Evolutionary conservation across 108 stramenopile genomes (phyloP).

Genomic region (Parmales sp.): DNA sequence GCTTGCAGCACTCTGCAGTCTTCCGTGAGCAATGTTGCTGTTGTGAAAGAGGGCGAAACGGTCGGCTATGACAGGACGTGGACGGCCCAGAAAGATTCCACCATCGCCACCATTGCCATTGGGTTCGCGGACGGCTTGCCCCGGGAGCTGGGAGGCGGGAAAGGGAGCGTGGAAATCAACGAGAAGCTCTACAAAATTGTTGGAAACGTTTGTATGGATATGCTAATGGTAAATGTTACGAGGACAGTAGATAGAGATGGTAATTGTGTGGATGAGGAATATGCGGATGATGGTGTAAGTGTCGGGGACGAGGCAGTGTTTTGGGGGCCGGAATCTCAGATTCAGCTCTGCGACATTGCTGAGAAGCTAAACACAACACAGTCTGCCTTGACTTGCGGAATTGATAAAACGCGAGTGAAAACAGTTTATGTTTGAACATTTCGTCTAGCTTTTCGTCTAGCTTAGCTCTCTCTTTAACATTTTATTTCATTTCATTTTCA

Average conservation of each 20-base stretch:
- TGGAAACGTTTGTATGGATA: conserved; percentile 75
- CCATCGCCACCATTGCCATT: conserved; percentile 57
- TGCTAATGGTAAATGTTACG: conserved; percentile 62
- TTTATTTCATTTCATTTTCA: too few relatives aligned
- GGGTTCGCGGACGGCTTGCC: conserved; percentile 72
- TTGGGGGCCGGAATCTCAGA: conserved; percentile 42
- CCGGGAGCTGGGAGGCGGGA: conserved; percentile 48
- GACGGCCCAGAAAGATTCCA: conserved; percentile 32
- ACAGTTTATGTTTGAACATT: not conserved
- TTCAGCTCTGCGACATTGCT: conserved; percentile 42
- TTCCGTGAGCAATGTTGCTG: conserved; percentile 50
- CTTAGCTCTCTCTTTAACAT: too few relatives aligned
- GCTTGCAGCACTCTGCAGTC: conserved; percentile 48
- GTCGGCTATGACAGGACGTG: conserved; percentile 70
- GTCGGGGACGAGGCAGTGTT: conserved; percentile 55
- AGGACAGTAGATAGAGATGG: conserved; percentile 34
- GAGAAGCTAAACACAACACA: conserved; percentile 45
- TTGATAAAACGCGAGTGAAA: conserved; percentile 50
- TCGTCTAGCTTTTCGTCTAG: too few relatives aligned
- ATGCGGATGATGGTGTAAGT: conserved; percentile 40
- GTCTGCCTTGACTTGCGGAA: conserved; percentile 59
- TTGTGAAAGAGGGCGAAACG: conserved; percentile 42
- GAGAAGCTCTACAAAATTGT: conserved; percentile 43
- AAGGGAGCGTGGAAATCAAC: conserved; percentile 50
- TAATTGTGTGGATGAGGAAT: conserved; percentile 26